Percentiles rank a stretch among this genome's conserved stretches.
Conservation (phyloP, 202 grass and related monocot genomes). For the Alloteropsis angusta region DNA sequence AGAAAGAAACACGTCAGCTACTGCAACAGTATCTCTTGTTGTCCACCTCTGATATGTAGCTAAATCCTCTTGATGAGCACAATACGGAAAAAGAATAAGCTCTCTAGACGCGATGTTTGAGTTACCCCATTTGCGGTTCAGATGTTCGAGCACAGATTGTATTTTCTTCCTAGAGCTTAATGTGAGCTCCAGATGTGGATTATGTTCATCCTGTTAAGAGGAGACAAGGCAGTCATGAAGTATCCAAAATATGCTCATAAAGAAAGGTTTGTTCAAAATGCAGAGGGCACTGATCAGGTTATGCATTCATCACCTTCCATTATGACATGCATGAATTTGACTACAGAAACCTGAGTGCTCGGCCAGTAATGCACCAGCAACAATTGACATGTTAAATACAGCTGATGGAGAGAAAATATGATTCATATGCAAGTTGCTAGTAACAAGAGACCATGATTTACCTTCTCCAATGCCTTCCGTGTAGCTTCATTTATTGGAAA, state of each 20-base stretch:
- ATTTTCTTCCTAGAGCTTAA: slow-evolving; percentile 94
- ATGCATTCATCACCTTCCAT: not conserved
- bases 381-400: not conserved
- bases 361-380: not conserved
- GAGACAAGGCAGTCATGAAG: slow-evolving; percentile 13
- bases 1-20: slow-evolving; percentile 66
- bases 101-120: slow-evolving; percentile 70
- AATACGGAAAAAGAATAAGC: slow-evolving; percentile 81
- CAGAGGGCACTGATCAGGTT: not conserved
- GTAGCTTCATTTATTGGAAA: slow-evolving; percentile 98
- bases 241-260: slow-evolving; percentile 19
- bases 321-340: slow-evolving; percentile 16
- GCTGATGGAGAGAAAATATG: not conserved
- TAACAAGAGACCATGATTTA: slow-evolving; percentile 30
- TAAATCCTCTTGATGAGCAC: slow-evolving; percentile 70
- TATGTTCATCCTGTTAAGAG: slow-evolving; percentile 72
- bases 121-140: slow-evolving; percentile 89
- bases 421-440: slow-evolving; percentile 7
- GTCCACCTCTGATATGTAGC: slow-evolving; percentile 76
- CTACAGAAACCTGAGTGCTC: not conserved
- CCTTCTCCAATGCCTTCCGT: slow-evolving; percentile 84
- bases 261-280: not conserved
- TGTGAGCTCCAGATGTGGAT: slow-evolving; percentile 94
- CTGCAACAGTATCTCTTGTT: slow-evolving; percentile 49
- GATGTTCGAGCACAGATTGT: slow-evolving; percentile 89